Evolutionary conservation across 75 land plant species (phyloP).

Genomic region (Chamaecyparis obtusa): DNA sequence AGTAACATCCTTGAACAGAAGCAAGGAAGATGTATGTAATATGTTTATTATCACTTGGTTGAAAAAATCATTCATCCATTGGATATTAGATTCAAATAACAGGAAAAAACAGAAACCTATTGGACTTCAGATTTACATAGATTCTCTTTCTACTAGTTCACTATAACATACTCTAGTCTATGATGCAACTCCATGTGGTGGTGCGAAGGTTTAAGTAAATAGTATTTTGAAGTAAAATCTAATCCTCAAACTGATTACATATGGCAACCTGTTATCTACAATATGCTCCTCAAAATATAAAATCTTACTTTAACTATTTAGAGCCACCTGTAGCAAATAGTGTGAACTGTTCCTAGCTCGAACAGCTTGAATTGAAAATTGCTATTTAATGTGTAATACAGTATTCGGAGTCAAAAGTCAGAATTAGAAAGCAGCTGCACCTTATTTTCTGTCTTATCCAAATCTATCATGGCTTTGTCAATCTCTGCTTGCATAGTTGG

Average conservation of each 20-base stretch:
- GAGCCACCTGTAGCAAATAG: neutral
- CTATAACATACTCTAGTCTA: neutral
- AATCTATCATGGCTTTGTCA: constrained; percentile 88
- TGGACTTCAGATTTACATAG: neutral
- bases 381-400: neutral
- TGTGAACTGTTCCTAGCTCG: neutral
- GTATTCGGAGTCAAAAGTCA: neutral
- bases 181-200: neutral
- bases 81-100: neutral
- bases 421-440: constrained; percentile 25
- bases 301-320: neutral
- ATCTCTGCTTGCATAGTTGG: constrained; percentile 86
- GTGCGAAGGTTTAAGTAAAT: neutral
- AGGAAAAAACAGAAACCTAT: neutral
- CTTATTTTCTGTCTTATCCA: constrained; percentile 98
- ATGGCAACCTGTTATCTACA: neutral
- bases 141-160: neutral
- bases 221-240: neutral
- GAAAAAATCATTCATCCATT: neutral
- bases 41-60: neutral
- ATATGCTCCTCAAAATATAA: neutral
- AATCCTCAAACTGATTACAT: neutral
- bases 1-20: neutral
- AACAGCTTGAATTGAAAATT: neutral
- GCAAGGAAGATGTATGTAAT: neutral